Evolutionary conservation across 495 filamentous ascomycete genomes (phyloP).

Genomic region (Xylaria nigripes): DNA sequence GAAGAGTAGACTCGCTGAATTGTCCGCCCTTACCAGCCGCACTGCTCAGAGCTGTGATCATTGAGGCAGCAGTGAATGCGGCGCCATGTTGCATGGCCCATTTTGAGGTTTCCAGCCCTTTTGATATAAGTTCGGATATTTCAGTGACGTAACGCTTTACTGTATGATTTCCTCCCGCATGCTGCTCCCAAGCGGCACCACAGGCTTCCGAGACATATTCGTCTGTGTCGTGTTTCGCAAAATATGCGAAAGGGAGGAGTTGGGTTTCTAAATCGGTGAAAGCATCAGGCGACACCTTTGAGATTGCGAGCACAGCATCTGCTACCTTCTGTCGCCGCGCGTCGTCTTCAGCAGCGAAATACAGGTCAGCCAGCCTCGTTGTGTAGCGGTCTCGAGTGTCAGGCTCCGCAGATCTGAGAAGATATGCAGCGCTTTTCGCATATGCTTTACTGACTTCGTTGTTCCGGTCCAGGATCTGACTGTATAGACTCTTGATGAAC

Average conservation of each 20-base stretch:
- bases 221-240: slow-evolving; percentile 76
- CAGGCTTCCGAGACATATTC: slow-evolving; percentile 68
- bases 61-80: slow-evolving; percentile 68
- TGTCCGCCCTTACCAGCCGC: slow-evolving; percentile 36
- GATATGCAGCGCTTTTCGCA: slow-evolving; percentile 76
- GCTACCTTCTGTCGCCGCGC: slow-evolving; percentile 62
- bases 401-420: slow-evolving; percentile 65
- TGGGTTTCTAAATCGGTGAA: slow-evolving; percentile 68
- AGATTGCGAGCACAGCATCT: slow-evolving; percentile 68
- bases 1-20: slow-evolving; percentile 47
- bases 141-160: slow-evolving; percentile 78
- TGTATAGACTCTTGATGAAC: slow-evolving; percentile 68
- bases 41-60: slow-evolving; percentile 51
- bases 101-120: slow-evolving; percentile 63
- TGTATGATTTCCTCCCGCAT: slow-evolving; percentile 74
- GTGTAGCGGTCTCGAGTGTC: slow-evolving; percentile 60
- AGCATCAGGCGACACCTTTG: slow-evolving; percentile 81
- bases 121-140: slow-evolving; percentile 59
- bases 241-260: slow-evolving; percentile 77
- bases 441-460: slow-evolving; percentile 83
- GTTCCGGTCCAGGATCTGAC: slow-evolving; percentile 78
- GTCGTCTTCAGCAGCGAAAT: slow-evolving; percentile 73
- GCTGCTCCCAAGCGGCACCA: slow-evolving; percentile 78
- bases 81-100: slow-evolving; percentile 89
- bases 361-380: slow-evolving; percentile 58